A percentile compares a stretch with the other conserved stretches of the same genome.
These are phyloP conservation scores for Cymodocea nodosa DNA, from an alignment of 116 monocot species.

Conservation along the genomic window DNA sequence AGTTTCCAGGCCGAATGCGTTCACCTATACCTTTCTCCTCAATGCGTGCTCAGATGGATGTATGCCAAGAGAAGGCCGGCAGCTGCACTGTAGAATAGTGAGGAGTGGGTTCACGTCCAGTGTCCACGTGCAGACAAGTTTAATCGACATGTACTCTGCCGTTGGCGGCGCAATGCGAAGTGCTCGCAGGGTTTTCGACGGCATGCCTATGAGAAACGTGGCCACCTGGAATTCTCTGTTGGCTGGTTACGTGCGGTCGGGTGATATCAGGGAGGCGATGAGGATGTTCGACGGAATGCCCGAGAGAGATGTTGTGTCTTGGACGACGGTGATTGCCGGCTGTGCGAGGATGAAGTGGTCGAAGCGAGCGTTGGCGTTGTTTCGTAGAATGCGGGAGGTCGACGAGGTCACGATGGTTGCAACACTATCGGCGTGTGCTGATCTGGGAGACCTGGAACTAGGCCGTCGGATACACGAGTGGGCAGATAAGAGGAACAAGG, in stretches of 20 bases:
- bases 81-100: constrained; percentile 17
- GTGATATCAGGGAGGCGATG: constrained; percentile 11
- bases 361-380: constrained; percentile 16
- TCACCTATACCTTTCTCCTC: constrained; percentile 29
- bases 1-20: constrained; percentile 17
- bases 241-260: constrained; percentile 8
- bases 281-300: constrained; percentile 18
- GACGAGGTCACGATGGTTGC: constrained; percentile 26
- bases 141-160: constrained; percentile 20
- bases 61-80: constrained; percentile 8
- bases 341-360: constrained; percentile 15
- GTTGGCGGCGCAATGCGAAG: background rate
- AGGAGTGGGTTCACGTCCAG: constrained; percentile 9
- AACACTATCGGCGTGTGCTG: constrained; percentile 24
- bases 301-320: constrained; percentile 20
- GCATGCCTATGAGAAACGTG: constrained; percentile 17
- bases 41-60: constrained; percentile 8
- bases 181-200: constrained; percentile 25
- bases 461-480: constrained; percentile 19
- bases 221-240: constrained; percentile 27
- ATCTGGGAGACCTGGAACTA: constrained; percentile 21
- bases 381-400: constrained; percentile 12
- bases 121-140: constrained; percentile 26
- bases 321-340: constrained; percentile 29
- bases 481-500: background rate